These are phyloP conservation scores for Colletotrichum sidae DNA, from an alignment of 2,329 filamentous ascomycete species.

Conservation along the genomic window DNA sequence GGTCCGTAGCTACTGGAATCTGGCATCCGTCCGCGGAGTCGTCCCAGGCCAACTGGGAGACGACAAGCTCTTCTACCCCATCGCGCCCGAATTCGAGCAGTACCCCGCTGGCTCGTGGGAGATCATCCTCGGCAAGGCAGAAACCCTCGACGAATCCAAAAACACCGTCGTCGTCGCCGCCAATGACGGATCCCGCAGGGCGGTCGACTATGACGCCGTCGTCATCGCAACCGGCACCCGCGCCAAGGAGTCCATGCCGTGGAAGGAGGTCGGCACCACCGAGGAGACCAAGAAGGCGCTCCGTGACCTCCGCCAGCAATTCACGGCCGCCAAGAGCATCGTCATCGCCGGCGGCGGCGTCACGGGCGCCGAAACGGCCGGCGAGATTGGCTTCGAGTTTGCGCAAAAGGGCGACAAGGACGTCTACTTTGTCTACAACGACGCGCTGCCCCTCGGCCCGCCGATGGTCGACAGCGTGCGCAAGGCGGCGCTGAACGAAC, in stretches of 20 bases:
- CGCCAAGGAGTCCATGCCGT: conserved; percentile 58
- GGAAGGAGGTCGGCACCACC: conserved; percentile 58
- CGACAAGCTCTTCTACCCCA: conserved; percentile 58
- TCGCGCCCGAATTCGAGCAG: conserved; percentile 56
- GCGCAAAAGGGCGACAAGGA: conserved; percentile 56
- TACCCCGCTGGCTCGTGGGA: conserved; percentile 59
- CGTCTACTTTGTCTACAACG: conserved; percentile 56
- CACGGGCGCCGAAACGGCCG: conserved; percentile 63
- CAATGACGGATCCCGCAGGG: conserved; percentile 44
- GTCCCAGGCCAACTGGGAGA: conserved; percentile 61
- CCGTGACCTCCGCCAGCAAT: conserved; percentile 48
- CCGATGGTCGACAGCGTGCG: conserved; percentile 51
- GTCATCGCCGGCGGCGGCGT: conserved; percentile 64
- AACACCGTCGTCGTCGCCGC: conserved; percentile 52
- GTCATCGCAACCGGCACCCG: conserved; percentile 65
- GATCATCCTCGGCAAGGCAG: conserved; percentile 60
- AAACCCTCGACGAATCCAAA: conserved; percentile 46
- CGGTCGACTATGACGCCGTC: conserved; percentile 61
- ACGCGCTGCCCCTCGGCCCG: conserved; percentile 51
- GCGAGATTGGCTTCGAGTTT: conserved; percentile 63
- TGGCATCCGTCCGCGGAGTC: conserved; percentile 66
- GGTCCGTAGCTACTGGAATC: conserved; percentile 65
- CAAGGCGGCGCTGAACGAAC: conserved; percentile 50
- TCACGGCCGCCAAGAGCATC: conserved; percentile 58
- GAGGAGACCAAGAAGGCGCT: conserved; percentile 55